Conservation (phyloP, 768 basidiomycete genomes). For the Rhodotorula kratochvilovae region DNA sequence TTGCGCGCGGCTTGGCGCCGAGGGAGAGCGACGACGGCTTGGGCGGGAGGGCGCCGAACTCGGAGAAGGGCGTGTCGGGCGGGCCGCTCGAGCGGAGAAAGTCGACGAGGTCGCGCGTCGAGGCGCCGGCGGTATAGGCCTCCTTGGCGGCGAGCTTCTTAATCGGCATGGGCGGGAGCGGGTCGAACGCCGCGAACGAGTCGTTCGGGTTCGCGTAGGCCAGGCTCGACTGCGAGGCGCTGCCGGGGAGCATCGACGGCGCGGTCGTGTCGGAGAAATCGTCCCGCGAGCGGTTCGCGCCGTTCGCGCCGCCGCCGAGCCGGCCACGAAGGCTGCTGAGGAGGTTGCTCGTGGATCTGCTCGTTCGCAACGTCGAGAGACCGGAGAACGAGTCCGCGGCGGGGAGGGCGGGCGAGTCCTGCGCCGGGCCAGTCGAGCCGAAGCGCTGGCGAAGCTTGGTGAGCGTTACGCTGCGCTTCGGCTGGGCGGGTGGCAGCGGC, state of each 20-base stretch:
- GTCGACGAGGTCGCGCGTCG: slow-evolving; percentile 23
- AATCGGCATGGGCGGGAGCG: not conserved
- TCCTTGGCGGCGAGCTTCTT: slow-evolving; percentile 6
- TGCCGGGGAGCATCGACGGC: no score
- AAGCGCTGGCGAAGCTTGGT: slow-evolving; percentile 10
- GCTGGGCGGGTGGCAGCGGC: not conserved
- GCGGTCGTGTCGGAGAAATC: not conserved
- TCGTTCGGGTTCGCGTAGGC: not conserved
- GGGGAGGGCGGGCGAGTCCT: not conserved
- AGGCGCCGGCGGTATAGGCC: not conserved
- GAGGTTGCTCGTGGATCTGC: slow-evolving; percentile 7
- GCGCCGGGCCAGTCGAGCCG: not conserved
- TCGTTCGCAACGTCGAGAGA: slow-evolving; percentile 17
- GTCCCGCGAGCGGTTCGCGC: not conserved
- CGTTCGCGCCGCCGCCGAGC: not conserved
- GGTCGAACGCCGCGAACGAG: not conserved
- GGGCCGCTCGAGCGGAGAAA: slow-evolving; percentile 14
- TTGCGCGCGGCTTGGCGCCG: not conserved
- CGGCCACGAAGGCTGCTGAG: slow-evolving; percentile 6
- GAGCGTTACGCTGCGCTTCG: slow-evolving; percentile 2
- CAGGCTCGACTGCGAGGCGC: not conserved
- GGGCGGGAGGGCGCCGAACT: no score
- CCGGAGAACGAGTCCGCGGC: not conserved
- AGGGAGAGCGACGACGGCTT: not conserved
- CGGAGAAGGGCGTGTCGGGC: not conserved